Evolutionary conservation across 2,329 filamentous ascomycete species (phyloP), one percentile per base, ranked within the genome.

Genomic region (Beauveria rudraprayagi): DNA sequence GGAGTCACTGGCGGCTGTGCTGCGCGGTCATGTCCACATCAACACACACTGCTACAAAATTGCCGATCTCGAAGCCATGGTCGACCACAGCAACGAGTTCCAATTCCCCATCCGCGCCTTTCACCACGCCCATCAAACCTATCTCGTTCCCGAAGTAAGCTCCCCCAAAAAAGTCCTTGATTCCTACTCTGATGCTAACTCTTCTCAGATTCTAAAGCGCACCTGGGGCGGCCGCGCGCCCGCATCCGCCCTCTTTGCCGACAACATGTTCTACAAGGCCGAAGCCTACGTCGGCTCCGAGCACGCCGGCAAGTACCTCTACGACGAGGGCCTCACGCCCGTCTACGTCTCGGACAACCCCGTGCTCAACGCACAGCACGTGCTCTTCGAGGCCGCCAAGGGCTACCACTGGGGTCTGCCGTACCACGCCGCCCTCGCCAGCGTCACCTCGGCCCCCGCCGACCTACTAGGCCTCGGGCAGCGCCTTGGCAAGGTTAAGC

Each of bases 41-140:
- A 89, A 90, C 73, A 86, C 84, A 0, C 87, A 90, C 66, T 90
- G 87, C 73, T 90, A 90, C 70, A 89, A 85, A 0, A 78, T 88
- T 1, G 80, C 85, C 1, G 87, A 90, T 66, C 75, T 90, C 8
- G 86, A 90, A 70, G 83, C 84, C 37, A 87, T 89, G 69, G 81
- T 90, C 3, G 81, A 86, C 63, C 85, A 89, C 68, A 87, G 83
- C 16, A 88, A 89, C 65, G 87, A 90, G 76, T 90, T 90, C 74
- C 80, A 84, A 63, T 89, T 90, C 66, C 56, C 63, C 26, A 55
- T 65, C 6, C 60, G 60, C 28, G 62, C 62, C 2, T 63, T 62
- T 47, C 61, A 60, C 50, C 61, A 64, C 24, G 62, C 62, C 14
- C 62, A 63, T 46, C 54, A 63, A 40, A 61, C 62, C 48, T 61